phyloP scores from a whole-genome alignment of 768 basidiomycete genomes.

The Nidularia sp. region DNA sequence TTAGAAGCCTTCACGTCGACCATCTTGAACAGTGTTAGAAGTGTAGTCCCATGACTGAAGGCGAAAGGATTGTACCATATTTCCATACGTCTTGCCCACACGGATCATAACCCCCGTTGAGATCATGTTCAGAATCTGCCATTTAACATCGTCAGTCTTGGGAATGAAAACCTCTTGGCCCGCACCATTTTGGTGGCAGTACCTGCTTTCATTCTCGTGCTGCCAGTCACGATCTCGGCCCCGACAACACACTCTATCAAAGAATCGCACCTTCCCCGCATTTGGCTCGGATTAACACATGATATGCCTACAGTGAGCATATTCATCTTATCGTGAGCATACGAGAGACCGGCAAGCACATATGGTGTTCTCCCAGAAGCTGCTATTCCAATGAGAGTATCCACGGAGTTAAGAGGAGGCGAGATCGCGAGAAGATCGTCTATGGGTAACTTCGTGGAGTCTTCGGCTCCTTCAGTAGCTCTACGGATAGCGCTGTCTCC shows the following conservation, averaged over 20 bases:
- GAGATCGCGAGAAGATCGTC: slow-evolving; percentile 17
- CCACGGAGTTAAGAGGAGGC: slow-evolving; percentile 15
- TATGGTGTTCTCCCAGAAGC: slow-evolving; percentile 31
- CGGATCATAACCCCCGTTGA: slow-evolving; percentile 28
- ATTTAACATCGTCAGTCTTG: not conserved
- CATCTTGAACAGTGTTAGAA: slow-evolving; percentile 16
- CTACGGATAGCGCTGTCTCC: slow-evolving; percentile 23
- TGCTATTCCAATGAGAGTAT: slow-evolving; percentile 28
- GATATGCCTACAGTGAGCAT: slow-evolving; percentile 24
- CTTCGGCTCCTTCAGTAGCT: slow-evolving; percentile 25
- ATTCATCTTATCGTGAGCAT: slow-evolving; percentile 12
- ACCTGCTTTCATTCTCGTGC: slow-evolving; percentile 29
- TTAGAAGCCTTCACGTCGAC: slow-evolving; percentile 26
- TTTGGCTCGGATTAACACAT: slow-evolving; percentile 20
- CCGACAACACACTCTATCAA: slow-evolving; percentile 25
- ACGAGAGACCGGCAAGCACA: slow-evolving; percentile 23
- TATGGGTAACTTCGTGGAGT: slow-evolving; percentile 19
- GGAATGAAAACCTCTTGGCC: not conserved
- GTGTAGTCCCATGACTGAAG: no score
- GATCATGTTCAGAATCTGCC: slow-evolving; percentile 30
- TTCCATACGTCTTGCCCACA: slow-evolving; percentile 29
- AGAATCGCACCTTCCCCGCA: slow-evolving; percentile 18
- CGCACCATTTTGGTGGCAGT: slow-evolving; percentile 32
- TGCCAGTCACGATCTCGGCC: slow-evolving; percentile 26
- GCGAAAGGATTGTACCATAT: slow-evolving; percentile 15